Conservation (phyloP, 257 asterid genomes). For the Jacaranda mimosifolia region DNA sequence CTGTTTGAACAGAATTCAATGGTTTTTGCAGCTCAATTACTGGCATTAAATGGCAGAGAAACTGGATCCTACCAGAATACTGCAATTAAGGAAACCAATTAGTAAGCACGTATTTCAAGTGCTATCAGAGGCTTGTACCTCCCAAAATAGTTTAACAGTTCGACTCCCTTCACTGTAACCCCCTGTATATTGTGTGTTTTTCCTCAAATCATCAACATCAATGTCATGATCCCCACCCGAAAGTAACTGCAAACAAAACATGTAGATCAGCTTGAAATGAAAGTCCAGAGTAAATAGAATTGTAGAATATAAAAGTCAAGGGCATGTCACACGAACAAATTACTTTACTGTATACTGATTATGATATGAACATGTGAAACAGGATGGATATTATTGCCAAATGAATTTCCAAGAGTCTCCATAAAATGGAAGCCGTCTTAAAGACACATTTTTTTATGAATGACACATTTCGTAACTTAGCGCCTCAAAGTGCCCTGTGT, state of each 20-base stretch:
- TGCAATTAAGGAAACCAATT: too few relatives aligned
- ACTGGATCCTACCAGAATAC: too few relatives aligned
- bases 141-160: conserved; percentile 91
- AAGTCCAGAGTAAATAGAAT: conserved; percentile 21
- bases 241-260: conserved; percentile 65
- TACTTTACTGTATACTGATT: not conserved
- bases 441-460: not conserved
- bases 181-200: conserved; percentile 88
- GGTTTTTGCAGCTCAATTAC: too few relatives aligned
- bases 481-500: conserved; percentile 14
- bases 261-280: conserved; percentile 34
- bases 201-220: conserved; percentile 87
- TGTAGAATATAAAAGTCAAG: conserved; percentile 16
- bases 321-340: conserved; percentile 23
- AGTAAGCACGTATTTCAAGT: conserved; percentile 22
- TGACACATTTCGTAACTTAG: not conserved
- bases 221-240: conserved; percentile 94
- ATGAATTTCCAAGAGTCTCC: not conserved
- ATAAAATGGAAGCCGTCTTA: conserved; percentile 5
- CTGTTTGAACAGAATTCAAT: too few relatives aligned
- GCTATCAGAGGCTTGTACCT: conserved; percentile 59
- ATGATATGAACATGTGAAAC: conserved; percentile 7
- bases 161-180: conserved; percentile 94
- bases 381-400: conserved; percentile 11
- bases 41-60: too few relatives aligned